Conservation (phyloP, 768 basidiomycete species). For the Naganishia antarctica region DNA sequence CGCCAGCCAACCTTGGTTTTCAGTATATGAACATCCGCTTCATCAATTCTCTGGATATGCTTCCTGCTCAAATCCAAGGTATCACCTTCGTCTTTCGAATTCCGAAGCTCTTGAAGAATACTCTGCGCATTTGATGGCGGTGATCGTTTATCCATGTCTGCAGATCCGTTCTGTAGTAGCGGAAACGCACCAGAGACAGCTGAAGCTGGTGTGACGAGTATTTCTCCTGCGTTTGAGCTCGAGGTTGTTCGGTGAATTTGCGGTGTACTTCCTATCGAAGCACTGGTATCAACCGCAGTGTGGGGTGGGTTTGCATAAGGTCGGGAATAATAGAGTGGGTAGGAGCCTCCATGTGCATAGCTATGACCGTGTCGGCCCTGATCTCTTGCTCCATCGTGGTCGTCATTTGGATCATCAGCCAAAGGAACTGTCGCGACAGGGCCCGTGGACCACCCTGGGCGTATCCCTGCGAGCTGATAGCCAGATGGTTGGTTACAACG, state of each 20-base stretch:
- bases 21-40: constrained; percentile 71
- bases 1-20: constrained; percentile 58
- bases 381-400: neutral
- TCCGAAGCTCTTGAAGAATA: constrained; percentile 24
- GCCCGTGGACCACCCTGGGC: constrained; percentile 5
- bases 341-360: constrained; percentile 9
- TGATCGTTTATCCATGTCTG: neutral
- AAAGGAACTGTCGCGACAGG: neutral
- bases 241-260: too few relatives aligned
- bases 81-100: constrained; percentile 68
- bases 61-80: constrained; percentile 81
- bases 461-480: constrained; percentile 14
- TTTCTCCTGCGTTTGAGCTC: neutral
- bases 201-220: neutral
- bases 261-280: neutral
- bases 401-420: neutral
- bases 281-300: neutral
- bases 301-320: constrained; percentile 1
- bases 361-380: neutral
- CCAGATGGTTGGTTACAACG: constrained; percentile 8
- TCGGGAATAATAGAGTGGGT: constrained; percentile 7
- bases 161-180: neutral
- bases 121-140: constrained; percentile 6
- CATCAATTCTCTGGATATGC: constrained; percentile 68
- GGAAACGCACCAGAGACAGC: neutral